These are phyloP conservation scores for Crithidia acanthocephali DNA, from an alignment of 208 protist genomes.

Conservation along the genomic window DNA sequence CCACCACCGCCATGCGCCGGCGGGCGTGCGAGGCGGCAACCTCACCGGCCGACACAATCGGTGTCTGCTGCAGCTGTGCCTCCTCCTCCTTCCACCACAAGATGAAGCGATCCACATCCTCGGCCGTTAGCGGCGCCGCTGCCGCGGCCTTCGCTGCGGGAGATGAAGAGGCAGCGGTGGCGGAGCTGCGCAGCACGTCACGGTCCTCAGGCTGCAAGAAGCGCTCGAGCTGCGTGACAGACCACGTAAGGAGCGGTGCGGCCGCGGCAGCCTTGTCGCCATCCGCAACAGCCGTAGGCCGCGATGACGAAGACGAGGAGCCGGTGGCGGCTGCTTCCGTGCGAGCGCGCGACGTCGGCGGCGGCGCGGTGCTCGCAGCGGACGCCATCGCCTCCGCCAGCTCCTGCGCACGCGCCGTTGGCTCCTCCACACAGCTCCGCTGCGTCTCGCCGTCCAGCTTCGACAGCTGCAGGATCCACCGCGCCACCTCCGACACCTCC, in stretches of 20 bases:
- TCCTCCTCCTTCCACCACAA: conserved; percentile 46
- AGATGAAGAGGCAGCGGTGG: neutral
- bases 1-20: conserved; percentile 21
- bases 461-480: conserved; percentile 15
- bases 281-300: neutral
- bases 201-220: conserved; percentile 43
- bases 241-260: conserved; percentile 30
- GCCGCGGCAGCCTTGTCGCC: neutral
- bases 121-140: conserved; percentile 17
- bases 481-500: conserved; percentile 9
- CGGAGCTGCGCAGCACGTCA: conserved; percentile 30
- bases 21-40: conserved; percentile 26
- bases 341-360: conserved; percentile 22
- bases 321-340: conserved; percentile 9
- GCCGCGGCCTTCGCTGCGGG: neutral
- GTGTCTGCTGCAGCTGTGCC: conserved; percentile 9
- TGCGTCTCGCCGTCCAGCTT: conserved; percentile 26
- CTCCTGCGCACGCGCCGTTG: conserved; percentile 13
- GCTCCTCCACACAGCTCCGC: conserved; percentile 19
- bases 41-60: conserved; percentile 11
- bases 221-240: conserved; percentile 35
- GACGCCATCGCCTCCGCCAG: conserved; percentile 23
- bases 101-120: conserved; percentile 42
- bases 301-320: neutral
- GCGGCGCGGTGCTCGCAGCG: conserved; percentile 11